Conservation (phyloP, 805 yeast genomes). For the Dipodascus albidus region DNA sequence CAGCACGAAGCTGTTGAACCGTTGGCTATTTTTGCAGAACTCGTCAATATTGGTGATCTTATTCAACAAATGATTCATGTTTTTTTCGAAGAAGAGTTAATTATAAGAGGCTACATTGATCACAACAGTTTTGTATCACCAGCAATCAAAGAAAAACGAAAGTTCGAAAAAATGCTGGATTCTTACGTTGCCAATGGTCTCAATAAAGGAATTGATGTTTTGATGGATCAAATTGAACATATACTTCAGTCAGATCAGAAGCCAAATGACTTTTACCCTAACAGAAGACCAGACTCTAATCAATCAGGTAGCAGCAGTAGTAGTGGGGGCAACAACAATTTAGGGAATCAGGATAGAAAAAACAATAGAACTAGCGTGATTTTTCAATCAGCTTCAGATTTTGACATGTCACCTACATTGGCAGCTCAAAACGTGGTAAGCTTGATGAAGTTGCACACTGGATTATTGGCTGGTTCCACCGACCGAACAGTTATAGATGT, state of each 20-base stretch:
- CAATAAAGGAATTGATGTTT: conserved; percentile 81
- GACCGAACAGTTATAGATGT: conserved; percentile 84
- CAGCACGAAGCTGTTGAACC: conserved; percentile 51
- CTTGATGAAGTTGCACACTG: conserved; percentile 59
- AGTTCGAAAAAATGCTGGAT: conserved; percentile 72
- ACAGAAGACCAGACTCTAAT: conserved; percentile 31
- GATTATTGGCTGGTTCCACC: conserved; percentile 64
- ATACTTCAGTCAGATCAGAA: conserved; percentile 43
- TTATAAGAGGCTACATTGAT: conserved; percentile 42
- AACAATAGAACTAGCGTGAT: background rate
- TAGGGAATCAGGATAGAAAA: background rate
- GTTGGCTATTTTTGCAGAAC: conserved; percentile 72
- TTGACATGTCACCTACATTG: conserved; percentile 38
- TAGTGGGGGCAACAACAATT: background rate
- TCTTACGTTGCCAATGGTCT: conserved; percentile 87
- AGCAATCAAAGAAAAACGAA: conserved; percentile 67
- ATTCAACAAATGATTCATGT: conserved; percentile 87
- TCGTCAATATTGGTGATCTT: conserved; percentile 85
- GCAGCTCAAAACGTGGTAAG: conserved; percentile 57
- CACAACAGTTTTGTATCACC: conserved; percentile 71
- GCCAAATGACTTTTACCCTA: conserved; percentile 43
- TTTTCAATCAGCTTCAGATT: conserved; percentile 2
- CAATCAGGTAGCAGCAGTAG: conserved; percentile 8
- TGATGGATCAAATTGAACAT: conserved; percentile 69
- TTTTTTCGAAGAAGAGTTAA: conserved; percentile 78